A percentile compares a stretch with the other conserved stretches of the same genome.
Conservation (phyloP, 495 filamentous ascomycete species). For the Aspergillus carlsbadensis region DNA sequence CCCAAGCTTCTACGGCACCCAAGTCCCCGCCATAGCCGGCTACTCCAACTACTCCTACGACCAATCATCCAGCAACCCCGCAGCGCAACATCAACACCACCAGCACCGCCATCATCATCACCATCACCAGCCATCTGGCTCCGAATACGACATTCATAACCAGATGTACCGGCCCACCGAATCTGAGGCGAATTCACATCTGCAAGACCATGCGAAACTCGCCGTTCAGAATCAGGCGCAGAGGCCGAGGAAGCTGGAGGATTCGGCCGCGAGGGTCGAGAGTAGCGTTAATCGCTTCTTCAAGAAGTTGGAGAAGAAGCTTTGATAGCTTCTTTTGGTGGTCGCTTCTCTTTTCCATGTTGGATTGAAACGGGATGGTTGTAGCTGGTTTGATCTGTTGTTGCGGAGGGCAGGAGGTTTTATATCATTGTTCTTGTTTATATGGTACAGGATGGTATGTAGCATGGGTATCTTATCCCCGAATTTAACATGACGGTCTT, state of each 20-base stretch:
- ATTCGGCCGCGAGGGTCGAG: conserved; percentile 67
- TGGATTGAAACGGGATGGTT: not conserved
- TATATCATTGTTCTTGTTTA: too few species aligned
- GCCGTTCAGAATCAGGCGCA: conserved; percentile 50
- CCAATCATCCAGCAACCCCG: conserved; percentile 31
- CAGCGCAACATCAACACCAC: conserved; percentile 18
- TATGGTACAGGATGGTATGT: too few species aligned
- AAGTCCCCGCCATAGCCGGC: conserved; percentile 39
- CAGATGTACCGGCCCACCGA: conserved; percentile 78
- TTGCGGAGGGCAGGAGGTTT: too few species aligned
- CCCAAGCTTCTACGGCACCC: conserved; percentile 13
- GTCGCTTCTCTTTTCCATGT: not conserved
- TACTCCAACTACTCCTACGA: conserved; percentile 60
- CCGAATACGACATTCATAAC: conserved; percentile 67
- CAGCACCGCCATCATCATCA: conserved; percentile 8
- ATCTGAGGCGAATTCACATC: conserved; percentile 46
- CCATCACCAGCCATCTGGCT: conserved; percentile 28
- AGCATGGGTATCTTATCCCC: too few species aligned
- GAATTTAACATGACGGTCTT: too few species aligned
- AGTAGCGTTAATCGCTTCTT: conserved; percentile 76
- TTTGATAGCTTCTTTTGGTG: conserved; percentile 38
- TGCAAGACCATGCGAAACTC: conserved; percentile 49
- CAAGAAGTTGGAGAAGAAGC: conserved; percentile 87
- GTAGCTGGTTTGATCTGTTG: too few species aligned
- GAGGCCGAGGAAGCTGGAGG: conserved; percentile 60